Conservation (phyloP, 306 rosid genomes). For the Lupinus albus region DNA sequence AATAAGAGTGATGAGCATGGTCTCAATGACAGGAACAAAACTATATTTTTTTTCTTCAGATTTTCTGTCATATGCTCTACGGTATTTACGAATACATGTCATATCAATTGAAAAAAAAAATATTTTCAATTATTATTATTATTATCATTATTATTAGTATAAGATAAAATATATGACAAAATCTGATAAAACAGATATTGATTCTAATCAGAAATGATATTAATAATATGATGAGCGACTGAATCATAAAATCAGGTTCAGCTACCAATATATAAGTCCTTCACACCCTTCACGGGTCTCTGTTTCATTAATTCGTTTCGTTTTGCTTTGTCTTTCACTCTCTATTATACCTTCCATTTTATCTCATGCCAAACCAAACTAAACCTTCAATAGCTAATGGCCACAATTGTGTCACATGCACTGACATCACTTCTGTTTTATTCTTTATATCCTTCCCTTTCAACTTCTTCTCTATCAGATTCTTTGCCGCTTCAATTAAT, state of each 20-base stretch:
- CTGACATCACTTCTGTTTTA: conserved; percentile 63
- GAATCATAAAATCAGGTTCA: conserved; percentile 6
- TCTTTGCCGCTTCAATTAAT: conserved; percentile 36
- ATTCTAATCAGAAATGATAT: conserved; percentile 1
- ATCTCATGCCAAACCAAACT: conserved; percentile 29
- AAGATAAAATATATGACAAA: too few relatives aligned
- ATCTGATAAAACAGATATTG: too few relatives aligned
- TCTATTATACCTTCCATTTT: background rate
- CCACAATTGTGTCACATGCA: conserved; percentile 64
- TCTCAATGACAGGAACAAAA: too few relatives aligned
- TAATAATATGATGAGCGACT: conserved; percentile 13
- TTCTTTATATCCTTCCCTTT: conserved; percentile 55
- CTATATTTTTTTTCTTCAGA: too few relatives aligned
- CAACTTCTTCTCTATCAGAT: conserved; percentile 32
- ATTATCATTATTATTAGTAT: too few relatives aligned
- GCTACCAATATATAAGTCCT: conserved; percentile 34
- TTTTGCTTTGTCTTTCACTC: conserved; percentile 45
- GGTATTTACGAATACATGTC: too few relatives aligned
- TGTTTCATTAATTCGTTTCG: conserved; percentile 46
- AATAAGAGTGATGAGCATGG: conserved; percentile 27
- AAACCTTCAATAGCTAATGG: conserved; percentile 34
- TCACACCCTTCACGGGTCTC: conserved; percentile 69
- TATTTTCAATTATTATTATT: too few relatives aligned
- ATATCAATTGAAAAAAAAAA: too few relatives aligned
- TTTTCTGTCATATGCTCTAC: too few relatives aligned